A percentile compares a stretch with the other conserved stretches of the same genome.
phyloP scores from a whole-genome alignment of 768 basidiomycete species.

The Calocybe indica region DNA sequence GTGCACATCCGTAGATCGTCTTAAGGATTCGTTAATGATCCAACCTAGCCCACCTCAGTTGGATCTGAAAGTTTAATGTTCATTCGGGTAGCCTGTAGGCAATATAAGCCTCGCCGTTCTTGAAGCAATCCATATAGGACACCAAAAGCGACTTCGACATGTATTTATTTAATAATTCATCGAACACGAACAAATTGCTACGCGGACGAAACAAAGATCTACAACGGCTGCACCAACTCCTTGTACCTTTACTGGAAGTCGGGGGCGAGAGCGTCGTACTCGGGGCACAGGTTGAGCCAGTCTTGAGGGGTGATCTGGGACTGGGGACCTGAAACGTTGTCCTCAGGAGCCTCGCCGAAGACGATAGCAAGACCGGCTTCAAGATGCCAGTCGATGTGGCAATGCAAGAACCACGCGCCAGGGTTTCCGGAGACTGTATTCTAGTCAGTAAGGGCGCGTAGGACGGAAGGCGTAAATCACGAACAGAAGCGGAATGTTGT shows the following conservation, averaged over 20 bases:
- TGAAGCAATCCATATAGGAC: too few relatives aligned
- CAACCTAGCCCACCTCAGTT: too few relatives aligned
- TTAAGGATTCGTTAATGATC: too few relatives aligned
- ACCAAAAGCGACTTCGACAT: too few relatives aligned
- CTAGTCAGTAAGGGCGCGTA: neutral
- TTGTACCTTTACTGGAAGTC: constrained; percentile 17
- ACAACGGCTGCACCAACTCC: too few relatives aligned
- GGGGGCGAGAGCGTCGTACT: constrained; percentile 17
- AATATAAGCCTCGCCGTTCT: too few relatives aligned
- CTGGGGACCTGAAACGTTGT: constrained; percentile 20
- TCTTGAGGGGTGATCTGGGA: constrained; percentile 24
- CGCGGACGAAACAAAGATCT: too few relatives aligned
- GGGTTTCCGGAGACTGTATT: constrained; percentile 40
- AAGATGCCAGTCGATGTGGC: constrained; percentile 31
- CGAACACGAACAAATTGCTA: too few relatives aligned
- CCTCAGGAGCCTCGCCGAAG: constrained; percentile 22
- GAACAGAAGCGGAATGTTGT: constrained; percentile 29
- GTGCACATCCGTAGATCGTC: too few relatives aligned
- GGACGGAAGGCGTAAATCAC: neutral
- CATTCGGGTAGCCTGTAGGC: too few relatives aligned
- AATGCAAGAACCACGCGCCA: constrained; percentile 51
- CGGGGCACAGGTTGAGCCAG: constrained; percentile 23
- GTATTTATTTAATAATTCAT: too few relatives aligned
- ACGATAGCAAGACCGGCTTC: constrained; percentile 28
- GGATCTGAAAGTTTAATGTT: too few relatives aligned